Percentiles rank a stretch among this genome's conserved stretches.
These are phyloP conservation scores for Kwoniella shandongensis DNA, from an alignment of 768 basidiomycete species.

Conservation along the genomic window DNA sequence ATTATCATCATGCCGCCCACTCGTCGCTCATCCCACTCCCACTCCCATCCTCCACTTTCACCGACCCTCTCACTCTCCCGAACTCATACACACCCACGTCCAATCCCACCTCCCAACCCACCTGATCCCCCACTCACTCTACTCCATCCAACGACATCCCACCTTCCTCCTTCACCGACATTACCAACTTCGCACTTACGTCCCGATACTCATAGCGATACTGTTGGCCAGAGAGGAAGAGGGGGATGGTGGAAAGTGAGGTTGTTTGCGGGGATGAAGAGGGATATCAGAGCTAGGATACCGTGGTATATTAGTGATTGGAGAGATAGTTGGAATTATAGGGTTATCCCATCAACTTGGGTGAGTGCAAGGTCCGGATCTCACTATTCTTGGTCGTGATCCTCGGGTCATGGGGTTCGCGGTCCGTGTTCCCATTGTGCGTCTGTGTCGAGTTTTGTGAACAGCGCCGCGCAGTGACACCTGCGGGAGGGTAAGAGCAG, in stretches of 20 bases:
- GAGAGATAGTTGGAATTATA: conserved; percentile 87
- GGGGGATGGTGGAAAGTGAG: conserved; percentile 16
- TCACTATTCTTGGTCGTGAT: too few relatives aligned
- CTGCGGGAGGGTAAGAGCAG: too few relatives aligned
- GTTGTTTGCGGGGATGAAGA: conserved; percentile 61
- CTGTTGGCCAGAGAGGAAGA: background rate
- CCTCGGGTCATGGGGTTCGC: too few relatives aligned
- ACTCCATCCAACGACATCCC: conserved; percentile 27
- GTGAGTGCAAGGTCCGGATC: conserved; percentile 62
- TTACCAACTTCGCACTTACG: background rate
- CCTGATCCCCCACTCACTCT: conserved; percentile 36
- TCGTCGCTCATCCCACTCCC: conserved; percentile 6
- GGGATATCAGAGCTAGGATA: conserved; percentile 68
- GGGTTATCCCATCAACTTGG: conserved; percentile 81
- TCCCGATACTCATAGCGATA: background rate
- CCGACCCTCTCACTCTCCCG: conserved; percentile 14
- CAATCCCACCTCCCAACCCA: conserved; percentile 24
- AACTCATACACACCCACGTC: conserved; percentile 15
- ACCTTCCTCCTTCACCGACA: background rate
- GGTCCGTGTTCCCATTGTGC: too few relatives aligned
- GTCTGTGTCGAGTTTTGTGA: too few relatives aligned
- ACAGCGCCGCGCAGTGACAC: too few relatives aligned
- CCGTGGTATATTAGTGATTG: conserved; percentile 86
- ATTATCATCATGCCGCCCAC: background rate
- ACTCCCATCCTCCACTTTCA: background rate